Evolutionary conservation across 116 monocot genomes (phyloP), one percentile per base, ranked within the genome.

Genomic region (Cymodocea nodosa): DNA sequence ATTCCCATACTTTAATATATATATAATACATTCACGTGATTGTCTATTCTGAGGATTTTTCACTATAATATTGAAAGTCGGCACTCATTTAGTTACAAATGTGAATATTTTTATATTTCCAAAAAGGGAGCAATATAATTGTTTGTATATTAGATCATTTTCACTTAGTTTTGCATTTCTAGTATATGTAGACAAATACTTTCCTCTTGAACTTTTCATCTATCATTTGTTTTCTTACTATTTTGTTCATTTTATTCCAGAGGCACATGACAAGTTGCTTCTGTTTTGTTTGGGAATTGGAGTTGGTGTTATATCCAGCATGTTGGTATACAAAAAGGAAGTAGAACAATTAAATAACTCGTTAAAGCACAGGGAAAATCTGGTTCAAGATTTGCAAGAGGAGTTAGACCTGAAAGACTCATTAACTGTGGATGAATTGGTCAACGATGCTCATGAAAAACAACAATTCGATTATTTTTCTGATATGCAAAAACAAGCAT

Each of bases 381-480:
- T 92, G 59, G 86, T 99, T 72, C 85, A 81, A 74, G 98, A 99
- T 86, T 70, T 92, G 62, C 82, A 89, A 44, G 98, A 92, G 40
- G 92, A 89, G 68, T 66, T 99, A 44, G 82, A 84, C 61, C 84
- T 99, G 98, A 99, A 86, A 69, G 84, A 89, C 63, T 80, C 75
- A 50, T 24, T 89, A 7, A 79, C 68, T 39, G 81, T 92, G 35
- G 80, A 83, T 48, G 89, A 86, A 68, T 52, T 92, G 36, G 48
- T 52, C 52, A 64, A 69, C 66, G 72, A 80, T 65, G 50, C 77
- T 50, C 65, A 25, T 72, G 62, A 70, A 64, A 78, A 36, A 23
- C 57, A 62, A 63, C 68, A 73, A 66, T 63, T 52, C 50, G 40
- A 61, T 35, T 23, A 5, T 69, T 35, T 59, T 50, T 23, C 62